These are phyloP conservation scores for Calonectria pseudoreteaudii DNA, from an alignment of 2,329 filamentous ascomycete genomes.

Conservation along the genomic window DNA sequence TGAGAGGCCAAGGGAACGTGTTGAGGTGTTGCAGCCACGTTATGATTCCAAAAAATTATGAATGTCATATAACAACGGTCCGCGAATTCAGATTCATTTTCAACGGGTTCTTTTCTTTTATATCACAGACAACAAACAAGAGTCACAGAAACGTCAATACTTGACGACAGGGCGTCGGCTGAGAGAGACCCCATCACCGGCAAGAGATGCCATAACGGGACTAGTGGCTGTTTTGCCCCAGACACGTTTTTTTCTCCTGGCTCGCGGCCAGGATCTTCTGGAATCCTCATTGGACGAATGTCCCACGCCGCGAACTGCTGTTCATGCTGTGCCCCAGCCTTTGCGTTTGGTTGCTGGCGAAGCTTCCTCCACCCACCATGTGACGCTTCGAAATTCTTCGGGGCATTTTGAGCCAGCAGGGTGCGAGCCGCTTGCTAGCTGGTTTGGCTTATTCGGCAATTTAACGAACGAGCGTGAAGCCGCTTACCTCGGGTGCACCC, in stretches of 20 bases:
- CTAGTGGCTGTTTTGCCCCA: background rate
- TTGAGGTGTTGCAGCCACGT: background rate
- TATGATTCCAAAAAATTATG: background rate
- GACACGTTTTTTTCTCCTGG: background rate
- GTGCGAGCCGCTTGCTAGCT: background rate
- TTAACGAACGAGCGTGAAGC: background rate
- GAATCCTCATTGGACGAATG: background rate
- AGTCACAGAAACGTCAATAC: background rate
- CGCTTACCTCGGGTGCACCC: background rate
- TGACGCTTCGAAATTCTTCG: background rate
- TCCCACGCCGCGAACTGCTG: background rate
- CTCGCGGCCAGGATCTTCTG: background rate
- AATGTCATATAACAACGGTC: background rate
- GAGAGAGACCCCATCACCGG: background rate
- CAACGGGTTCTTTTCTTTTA: background rate
- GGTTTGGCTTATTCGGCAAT: background rate
- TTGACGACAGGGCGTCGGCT: background rate
- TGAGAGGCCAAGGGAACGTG: no score
- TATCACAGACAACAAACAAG: background rate
- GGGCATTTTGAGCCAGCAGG: background rate
- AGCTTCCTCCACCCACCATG: constrained; percentile 3
- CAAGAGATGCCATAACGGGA: background rate
- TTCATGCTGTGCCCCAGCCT: background rate
- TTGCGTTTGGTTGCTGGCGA: background rate
- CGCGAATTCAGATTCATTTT: background rate